Evolutionary conservation across 768 basidiomycete species (phyloP).

Genomic region (Strobilomyces echinocephalus): DNA sequence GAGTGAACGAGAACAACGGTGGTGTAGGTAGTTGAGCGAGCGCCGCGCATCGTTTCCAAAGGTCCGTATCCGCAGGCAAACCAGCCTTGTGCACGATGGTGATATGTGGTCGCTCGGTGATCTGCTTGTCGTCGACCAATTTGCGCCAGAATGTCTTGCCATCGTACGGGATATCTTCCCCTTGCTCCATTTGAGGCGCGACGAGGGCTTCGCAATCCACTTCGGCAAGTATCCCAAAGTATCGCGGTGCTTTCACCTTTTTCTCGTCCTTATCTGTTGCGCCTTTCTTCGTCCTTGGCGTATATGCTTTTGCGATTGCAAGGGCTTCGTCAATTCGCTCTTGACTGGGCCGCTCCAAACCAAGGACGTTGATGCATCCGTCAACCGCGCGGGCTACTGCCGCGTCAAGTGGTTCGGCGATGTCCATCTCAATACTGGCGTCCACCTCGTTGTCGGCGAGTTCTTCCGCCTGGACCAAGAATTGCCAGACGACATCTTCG

Average conservation of each 20-base stretch:
- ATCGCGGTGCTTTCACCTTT: conserved; percentile 45
- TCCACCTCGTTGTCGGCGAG: conserved; percentile 64
- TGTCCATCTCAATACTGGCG: conserved; percentile 59
- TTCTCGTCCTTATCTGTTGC: conserved; percentile 15
- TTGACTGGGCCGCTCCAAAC: conserved; percentile 46
- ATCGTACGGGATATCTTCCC: conserved; percentile 27
- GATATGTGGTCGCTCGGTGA: conserved; percentile 69
- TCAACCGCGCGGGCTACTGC: conserved; percentile 56
- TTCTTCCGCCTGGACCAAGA: conserved; percentile 60
- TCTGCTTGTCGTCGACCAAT: conserved; percentile 42
- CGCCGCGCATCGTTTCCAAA: conserved; percentile 40
- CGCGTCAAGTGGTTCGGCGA: conserved; percentile 50
- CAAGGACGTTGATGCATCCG: conserved; percentile 52
- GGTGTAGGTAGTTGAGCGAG: conserved; percentile 26
- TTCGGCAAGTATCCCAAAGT: conserved; percentile 77
- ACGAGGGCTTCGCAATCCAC: conserved; percentile 54
- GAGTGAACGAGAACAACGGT: conserved; percentile 55
- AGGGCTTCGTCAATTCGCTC: conserved; percentile 50
- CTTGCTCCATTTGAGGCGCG: conserved; percentile 34
- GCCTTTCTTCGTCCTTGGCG: conserved; percentile 22
- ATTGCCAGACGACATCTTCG: conserved; percentile 79
- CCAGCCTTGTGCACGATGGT: conserved; percentile 75
- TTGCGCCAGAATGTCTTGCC: conserved; percentile 44
- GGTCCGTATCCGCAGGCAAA: conserved; percentile 29
- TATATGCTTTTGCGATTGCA: conserved; percentile 39